A percentile compares a stretch with the other conserved stretches of the same genome.
Evolutionary conservation across 176 grass and related monocot genomes (phyloP).

Genomic region (Oryza nivara): DNA sequence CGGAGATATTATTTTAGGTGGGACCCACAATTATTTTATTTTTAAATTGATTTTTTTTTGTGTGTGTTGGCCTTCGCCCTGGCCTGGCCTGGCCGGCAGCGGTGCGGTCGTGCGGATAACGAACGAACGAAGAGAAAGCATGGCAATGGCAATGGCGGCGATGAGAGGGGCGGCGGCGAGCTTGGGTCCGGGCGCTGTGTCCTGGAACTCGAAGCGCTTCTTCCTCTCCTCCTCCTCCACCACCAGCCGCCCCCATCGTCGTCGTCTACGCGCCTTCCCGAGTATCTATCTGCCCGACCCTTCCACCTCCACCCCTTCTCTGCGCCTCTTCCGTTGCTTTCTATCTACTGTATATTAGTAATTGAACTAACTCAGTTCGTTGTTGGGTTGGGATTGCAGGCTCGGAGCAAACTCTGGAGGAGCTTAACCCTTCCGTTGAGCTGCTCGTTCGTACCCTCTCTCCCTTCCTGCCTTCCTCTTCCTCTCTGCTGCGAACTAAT

Average conservation of each 20-base stretch:
- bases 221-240: not conserved
- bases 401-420: conserved; percentile 28
- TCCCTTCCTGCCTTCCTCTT: not conserved
- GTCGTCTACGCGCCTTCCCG: conserved; percentile 35
- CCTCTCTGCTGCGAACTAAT: not conserved
- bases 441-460: conserved; percentile 23
- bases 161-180: conserved; percentile 14
- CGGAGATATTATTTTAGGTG: not conserved
- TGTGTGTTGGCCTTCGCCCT: too few species aligned
- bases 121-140: not conserved
- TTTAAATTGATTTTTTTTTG: not conserved
- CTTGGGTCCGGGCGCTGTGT: not conserved
- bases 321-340: too few species aligned
- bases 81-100: too few species aligned
- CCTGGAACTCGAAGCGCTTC: not conserved
- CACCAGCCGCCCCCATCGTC: not conserved
- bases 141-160: not conserved
- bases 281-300: not conserved
- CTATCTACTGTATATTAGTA: too few species aligned
- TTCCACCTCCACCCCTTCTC: too few species aligned
- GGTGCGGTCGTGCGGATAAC: conserved; percentile 1
- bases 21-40: too few species aligned
- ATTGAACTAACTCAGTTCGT: not conserved
- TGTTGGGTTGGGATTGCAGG: not conserved
- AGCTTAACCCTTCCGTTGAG: conserved; percentile 47